Base-by-base conservation (phyloP, 495 filamentous ascomycete genomes). In the Lophiotrema nucula region DNA sequence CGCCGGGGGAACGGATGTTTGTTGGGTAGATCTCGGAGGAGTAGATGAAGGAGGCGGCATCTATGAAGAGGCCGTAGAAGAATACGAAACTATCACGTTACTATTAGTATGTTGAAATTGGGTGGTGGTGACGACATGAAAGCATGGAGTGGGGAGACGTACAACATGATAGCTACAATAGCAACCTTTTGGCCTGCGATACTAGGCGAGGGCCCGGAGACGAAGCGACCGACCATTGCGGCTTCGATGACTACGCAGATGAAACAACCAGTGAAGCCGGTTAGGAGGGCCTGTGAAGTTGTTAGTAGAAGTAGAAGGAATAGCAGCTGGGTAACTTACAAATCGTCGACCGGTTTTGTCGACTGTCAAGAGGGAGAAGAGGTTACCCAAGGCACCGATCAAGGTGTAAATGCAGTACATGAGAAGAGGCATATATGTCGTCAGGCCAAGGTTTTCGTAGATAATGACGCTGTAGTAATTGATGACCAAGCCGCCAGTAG, bases 21-120 rank as follows among this genome's bases (percentile, higher is more conserved):
- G 67, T 69, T 13, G 67, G 67, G 35, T 59, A 67, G 53, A 70
- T 65, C 42, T 64, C 60, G 33, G 46, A 21, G 54, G 50, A 63
- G 57, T 65, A 68, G 53, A 70, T 69, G 65, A 67, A 69, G n/a
- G 54, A 60, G 0, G 66, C 59, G 16, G 66, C 66, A 39, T 70
- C 67, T 22, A 65, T 54, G 53, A 57, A 65, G 16, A 62, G 37
- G 37, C 62, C 52, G 41, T 65, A 62, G 48, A 65, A 65, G 56
- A 61, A 65, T 11, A 59, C 49, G 45, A 59, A 59, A 19, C 43
- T 60, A 15, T 19, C 5, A 22, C 2, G 3, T 13, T 16, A 31
- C 46, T 22, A 55, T 38, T 1, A 6, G 25, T 22, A 41, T 23
- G 37, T 8, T 37, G 26, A 3, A 1, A 37, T 18, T 12, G 6